Evolutionary conservation across 2,329 filamentous ascomycete genomes (phyloP), one percentile per base, ranked within the genome.

Genomic region (Phialocephala sp.): DNA sequence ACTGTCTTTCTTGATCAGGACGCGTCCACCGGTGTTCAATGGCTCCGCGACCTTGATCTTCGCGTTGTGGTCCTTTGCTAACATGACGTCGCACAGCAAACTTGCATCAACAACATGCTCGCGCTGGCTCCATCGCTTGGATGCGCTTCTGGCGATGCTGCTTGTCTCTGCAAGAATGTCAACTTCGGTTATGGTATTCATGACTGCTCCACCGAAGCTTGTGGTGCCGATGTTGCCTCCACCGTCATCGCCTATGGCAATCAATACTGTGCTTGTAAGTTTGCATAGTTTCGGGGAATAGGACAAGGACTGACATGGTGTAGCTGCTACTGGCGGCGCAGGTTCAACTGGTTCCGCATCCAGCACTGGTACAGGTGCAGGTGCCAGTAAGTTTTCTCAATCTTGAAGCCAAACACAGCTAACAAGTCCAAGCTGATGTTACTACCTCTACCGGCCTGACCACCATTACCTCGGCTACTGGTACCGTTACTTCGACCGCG

Each of bases 41-140:
- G 45, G 32, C 36, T 20, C 11, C 36, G 36, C 27, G 45, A 20
- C n/a, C n/a, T 41, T n/a, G 59, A 24, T 32, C 8, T 32, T 54
- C 15, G 8, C 37, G 37, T 45, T 58, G 36, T n/a, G 4, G 35
- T 15, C 54, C 15, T 32, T 32, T 32, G 47, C 73, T 72, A 66
- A 73, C 64, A 57, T 63, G 18, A 39, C 14, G 8, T n/a, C 41
- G 6, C 12, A 9, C 9, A 77, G 76, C 72, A 76, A 75, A 72
- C 68, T 20, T 83, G 81, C 68, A 73, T 82, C 71, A 77, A 68
- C 76, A 82, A 81, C 79, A 83, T 83, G 81, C 69, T 81, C 66
- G 66, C 32, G 43, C 77, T 79, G 65, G 79, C 80, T 62, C 66
- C 72, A 57, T 66, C 71, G 22, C 80, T 83, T 68, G 78, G 78